A percentile compares a stretch with the other conserved stretches of the same genome.
These are phyloP conservation scores for Exophiala xenobiotica DNA, from an alignment of 2,329 filamentous ascomycete genomes.

Conservation along the genomic window DNA sequence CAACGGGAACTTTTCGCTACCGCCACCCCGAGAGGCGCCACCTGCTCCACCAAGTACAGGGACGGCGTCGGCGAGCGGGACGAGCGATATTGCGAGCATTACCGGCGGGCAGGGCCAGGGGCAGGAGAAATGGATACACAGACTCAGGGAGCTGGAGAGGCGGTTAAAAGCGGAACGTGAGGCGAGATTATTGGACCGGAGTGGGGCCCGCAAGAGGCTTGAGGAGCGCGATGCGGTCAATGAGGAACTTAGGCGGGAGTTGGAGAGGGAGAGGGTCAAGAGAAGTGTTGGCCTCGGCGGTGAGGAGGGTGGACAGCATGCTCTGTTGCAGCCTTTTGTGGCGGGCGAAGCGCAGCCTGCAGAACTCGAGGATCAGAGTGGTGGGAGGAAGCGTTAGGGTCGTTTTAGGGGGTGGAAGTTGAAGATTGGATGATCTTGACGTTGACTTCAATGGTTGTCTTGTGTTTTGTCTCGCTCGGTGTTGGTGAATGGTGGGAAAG, in stretches of 20 bases:
- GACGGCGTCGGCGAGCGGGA: conserved; percentile 4
- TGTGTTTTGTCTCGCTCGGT: no score
- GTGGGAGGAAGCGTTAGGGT: conserved; percentile 26
- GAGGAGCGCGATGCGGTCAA: conserved; percentile 75
- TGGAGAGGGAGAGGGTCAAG: conserved; percentile 57
- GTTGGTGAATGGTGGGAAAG: no score
- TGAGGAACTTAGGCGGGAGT: conserved; percentile 63
- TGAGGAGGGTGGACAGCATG: background rate
- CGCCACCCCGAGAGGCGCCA: conserved; percentile 26
- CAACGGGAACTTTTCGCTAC: conserved; percentile 29
- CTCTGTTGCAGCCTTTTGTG: background rate
- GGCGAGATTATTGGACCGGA: conserved; percentile 77
- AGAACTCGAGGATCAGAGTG: conserved; percentile 8
- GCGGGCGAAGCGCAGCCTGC: conserved; percentile 6
- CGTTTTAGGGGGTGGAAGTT: conserved; percentile 16
- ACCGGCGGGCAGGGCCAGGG: conserved; percentile 35
- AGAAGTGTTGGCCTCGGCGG: conserved; percentile 26
- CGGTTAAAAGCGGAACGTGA: conserved; percentile 89
- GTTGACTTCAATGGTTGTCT: no score
- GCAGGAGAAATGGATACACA: conserved; percentile 79
- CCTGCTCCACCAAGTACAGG: conserved; percentile 25
- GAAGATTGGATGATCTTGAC: conserved; percentile 1
- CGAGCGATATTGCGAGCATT: conserved; percentile 23
- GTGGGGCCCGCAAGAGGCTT: conserved; percentile 75
- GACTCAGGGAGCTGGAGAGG: conserved; percentile 82